A percentile compares a stretch with the other conserved stretches of the same genome.
These are phyloP conservation scores for Madurella mycetomatis DNA, from an alignment of 2,329 filamentous ascomycete species.

Conservation along the genomic window DNA sequence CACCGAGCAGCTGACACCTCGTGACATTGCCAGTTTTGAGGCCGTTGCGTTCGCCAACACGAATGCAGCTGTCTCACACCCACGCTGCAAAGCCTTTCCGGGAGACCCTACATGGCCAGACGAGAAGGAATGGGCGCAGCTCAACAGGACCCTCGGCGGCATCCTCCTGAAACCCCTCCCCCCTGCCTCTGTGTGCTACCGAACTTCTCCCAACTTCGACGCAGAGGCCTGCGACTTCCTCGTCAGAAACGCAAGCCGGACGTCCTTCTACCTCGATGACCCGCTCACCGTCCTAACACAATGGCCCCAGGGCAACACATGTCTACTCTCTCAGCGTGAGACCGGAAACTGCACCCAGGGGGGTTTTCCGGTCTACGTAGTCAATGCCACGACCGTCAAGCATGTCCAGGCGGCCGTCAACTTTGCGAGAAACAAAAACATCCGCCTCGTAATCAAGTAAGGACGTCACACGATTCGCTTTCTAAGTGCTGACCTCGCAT, in stretches of 20 bases:
- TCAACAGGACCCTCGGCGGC: conserved; percentile 29
- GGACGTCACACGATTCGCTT: neutral
- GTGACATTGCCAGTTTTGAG: neutral
- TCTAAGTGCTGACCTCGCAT: neutral
- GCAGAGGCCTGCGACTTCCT: conserved; percentile 27
- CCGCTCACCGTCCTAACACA: conserved; percentile 29
- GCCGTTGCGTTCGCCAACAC: neutral
- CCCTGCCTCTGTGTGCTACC: conserved; percentile 31
- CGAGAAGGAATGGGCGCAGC: conserved; percentile 23
- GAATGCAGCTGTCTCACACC: neutral
- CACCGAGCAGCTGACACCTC: neutral
- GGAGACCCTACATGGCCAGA: conserved; percentile 12
- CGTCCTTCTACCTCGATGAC: conserved; percentile 30
- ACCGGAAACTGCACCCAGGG: conserved; percentile 33
- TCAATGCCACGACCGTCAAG: conserved; percentile 34
- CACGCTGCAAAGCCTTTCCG: conserved; percentile 4
- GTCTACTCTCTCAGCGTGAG: conserved; percentile 23
- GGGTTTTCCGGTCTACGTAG: conserved; percentile 34
- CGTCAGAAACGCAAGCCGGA: conserved; percentile 14
- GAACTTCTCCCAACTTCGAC: conserved; percentile 24
- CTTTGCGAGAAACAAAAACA: conserved; percentile 40
- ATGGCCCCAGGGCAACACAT: conserved; percentile 35
- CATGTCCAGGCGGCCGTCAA: conserved; percentile 35
- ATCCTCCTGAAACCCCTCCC: conserved; percentile 30
- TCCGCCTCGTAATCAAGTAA: conserved; percentile 38